Evolutionary conservation across 306 rosid genomes (phyloP).

Genomic region (Gastrolobium villosum): DNA sequence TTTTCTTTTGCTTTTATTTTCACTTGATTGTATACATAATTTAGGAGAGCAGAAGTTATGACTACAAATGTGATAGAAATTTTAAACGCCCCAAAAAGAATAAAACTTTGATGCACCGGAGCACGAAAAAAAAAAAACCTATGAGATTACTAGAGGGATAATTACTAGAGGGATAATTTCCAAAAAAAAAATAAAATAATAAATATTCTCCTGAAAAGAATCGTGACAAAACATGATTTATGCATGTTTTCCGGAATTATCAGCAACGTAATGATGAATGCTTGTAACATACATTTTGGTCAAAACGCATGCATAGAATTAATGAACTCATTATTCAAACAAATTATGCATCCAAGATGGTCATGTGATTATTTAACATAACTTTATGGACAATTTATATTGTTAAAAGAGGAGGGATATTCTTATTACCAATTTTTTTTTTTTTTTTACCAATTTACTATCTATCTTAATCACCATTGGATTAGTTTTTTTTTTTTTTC

Average conservation of each 20-base stretch:
- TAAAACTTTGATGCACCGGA: too few species aligned
- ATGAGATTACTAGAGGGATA: too few species aligned
- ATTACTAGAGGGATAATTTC: too few species aligned
- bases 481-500: too few species aligned
- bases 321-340: slow-evolving; percentile 5
- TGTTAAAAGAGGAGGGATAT: too few species aligned
- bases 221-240: background rate
- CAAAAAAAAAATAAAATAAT: too few species aligned
- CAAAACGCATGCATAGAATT: slow-evolving; percentile 7
- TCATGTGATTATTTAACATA: background rate
- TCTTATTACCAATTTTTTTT: too few species aligned
- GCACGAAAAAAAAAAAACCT: too few species aligned
- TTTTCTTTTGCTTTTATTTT: too few species aligned
- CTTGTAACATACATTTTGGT: slow-evolving; percentile 4
- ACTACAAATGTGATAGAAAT: background rate
- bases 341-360: background rate
- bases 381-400: background rate
- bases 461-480: too few species aligned
- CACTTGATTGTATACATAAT: background rate
- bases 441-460: too few species aligned
- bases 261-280: slow-evolving; percentile 11
- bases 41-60: background rate
- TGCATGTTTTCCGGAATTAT: slow-evolving; percentile 3
- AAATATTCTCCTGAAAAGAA: too few species aligned
- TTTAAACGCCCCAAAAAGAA: background rate